A percentile compares a stretch with the other conserved stretches of the same genome.
These are phyloP conservation scores for Aspergillus costaricaensis DNA, from an alignment of 2,329 filamentous ascomycete genomes.

Conservation along the genomic window DNA sequence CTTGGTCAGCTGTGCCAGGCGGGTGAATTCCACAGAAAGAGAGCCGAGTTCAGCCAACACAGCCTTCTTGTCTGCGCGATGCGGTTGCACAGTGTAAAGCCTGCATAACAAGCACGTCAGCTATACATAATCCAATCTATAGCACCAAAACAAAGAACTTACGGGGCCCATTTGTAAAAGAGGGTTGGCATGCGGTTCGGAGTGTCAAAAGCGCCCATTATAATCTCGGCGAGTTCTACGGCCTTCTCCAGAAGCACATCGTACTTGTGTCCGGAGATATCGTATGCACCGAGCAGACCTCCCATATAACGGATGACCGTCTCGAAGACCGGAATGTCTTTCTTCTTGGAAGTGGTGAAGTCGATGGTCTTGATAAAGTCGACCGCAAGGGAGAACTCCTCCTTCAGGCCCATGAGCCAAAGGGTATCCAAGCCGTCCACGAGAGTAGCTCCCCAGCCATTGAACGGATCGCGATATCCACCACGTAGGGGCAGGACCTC, in stretches of 20 bases:
- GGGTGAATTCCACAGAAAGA: conserved; percentile 83
- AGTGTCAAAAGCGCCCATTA: conserved; percentile 85
- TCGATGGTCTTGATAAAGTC: conserved; percentile 72
- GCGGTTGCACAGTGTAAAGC: conserved; percentile 48
- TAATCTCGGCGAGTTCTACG: conserved; percentile 73
- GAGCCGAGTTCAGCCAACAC: conserved; percentile 73
- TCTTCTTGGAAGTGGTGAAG: conserved; percentile 70
- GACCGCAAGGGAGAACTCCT: conserved; percentile 79
- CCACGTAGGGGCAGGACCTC: conserved; percentile 76
- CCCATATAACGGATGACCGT: conserved; percentile 90
- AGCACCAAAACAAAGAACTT: conserved; percentile 27
- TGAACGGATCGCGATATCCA: conserved; percentile 75
- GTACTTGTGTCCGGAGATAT: conserved; percentile 74
- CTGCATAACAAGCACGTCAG: not conserved
- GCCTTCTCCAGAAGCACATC: conserved; percentile 73
- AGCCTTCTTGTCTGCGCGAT: conserved; percentile 59
- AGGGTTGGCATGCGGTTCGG: conserved; percentile 89
- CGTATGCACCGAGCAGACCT: conserved; percentile 81
- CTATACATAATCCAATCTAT: not conserved
- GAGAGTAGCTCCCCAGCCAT: conserved; percentile 85
- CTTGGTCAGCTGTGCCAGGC: conserved; percentile 80
- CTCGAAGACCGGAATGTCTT: conserved; percentile 85
- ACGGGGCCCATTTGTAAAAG: conserved; percentile 76
- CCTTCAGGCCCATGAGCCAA: conserved; percentile 79
- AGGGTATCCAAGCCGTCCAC: conserved; percentile 81